These are phyloP conservation scores for Isatis tinctoria DNA, from an alignment of 345 rosid species.

Conservation along the genomic window DNA sequence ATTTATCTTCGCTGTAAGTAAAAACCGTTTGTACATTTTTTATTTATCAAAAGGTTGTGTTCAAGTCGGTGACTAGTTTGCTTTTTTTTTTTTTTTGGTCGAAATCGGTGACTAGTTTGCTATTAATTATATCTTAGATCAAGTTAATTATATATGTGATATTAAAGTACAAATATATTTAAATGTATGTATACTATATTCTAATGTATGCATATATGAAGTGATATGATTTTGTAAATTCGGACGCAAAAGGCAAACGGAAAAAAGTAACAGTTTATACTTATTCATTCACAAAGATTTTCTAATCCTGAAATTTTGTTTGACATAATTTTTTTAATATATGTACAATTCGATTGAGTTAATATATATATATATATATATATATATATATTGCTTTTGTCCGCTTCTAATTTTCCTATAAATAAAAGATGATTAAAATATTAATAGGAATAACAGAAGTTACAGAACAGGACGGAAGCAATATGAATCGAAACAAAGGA, in stretches of 20 bases:
- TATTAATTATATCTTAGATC: neutral
- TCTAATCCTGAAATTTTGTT: no score
- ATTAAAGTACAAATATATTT: neutral
- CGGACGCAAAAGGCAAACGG: neutral
- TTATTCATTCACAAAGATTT: no score
- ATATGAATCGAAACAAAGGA: constrained; percentile 19
- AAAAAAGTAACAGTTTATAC: neutral
- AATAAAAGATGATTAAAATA: neutral
- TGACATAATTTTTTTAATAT: no score
- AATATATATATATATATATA: no score
- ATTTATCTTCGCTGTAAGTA: neutral
- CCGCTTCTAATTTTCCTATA: no score
- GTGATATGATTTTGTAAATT: neutral
- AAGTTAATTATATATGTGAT: neutral
- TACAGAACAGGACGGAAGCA: constrained; percentile 6
- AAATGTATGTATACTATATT: neutral
- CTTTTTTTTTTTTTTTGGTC: no score
- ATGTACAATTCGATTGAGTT: no score
- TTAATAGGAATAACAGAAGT: neutral
- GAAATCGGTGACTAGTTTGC: neutral
- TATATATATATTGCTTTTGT: no score
- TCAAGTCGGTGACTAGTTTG: neutral
- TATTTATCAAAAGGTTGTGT: neutral
- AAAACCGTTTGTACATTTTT: neutral
- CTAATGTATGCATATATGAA: no score